phyloP scores from a whole-genome alignment of 2,329 filamentous ascomycete species.

The Pezicula carpinea region DNA sequence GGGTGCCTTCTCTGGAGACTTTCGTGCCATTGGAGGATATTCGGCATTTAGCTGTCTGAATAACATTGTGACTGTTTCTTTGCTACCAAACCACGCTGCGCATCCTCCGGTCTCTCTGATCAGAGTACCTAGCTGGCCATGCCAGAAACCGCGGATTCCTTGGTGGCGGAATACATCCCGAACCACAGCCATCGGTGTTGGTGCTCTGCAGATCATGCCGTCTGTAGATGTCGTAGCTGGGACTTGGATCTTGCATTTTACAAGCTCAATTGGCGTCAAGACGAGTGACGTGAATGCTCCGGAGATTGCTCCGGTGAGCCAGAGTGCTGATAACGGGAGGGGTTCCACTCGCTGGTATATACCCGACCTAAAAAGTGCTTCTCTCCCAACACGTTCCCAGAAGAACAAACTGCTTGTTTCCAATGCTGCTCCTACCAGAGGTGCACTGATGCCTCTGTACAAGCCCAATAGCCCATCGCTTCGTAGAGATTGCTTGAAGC shows the following conservation, averaged over 20 bases:
- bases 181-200: conserved; percentile 68
- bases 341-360: conserved; percentile 47
- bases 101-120: conserved; percentile 91
- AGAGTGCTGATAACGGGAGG: conserved; percentile 70
- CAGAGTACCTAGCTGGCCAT: conserved; percentile 87
- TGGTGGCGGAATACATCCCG: conserved; percentile 76
- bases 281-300: conserved; percentile 87
- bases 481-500: conserved; percentile 80
- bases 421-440: conserved; percentile 82
- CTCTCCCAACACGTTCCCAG: conserved; percentile 74
- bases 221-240: conserved; percentile 38
- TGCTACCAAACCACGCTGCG: conserved; percentile 91
- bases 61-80: conserved; percentile 71
- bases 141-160: conserved; percentile 86
- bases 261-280: conserved; percentile 90
- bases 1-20: neutral
- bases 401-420: conserved; percentile 93
- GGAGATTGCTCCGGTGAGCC: conserved; percentile 77
- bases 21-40: conserved; percentile 31
- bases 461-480: conserved; percentile 70
- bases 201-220: conserved; percentile 39
- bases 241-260: conserved; percentile 98
- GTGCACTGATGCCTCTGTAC: conserved; percentile 90
- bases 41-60: conserved; percentile 57
- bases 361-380: conserved; percentile 52